Percentiles rank a stretch among this genome's conserved stretches.
Evolutionary conservation across 371 early-diverging fungal genomes (phyloP).

Genomic region (Lichtheimia ornata): DNA sequence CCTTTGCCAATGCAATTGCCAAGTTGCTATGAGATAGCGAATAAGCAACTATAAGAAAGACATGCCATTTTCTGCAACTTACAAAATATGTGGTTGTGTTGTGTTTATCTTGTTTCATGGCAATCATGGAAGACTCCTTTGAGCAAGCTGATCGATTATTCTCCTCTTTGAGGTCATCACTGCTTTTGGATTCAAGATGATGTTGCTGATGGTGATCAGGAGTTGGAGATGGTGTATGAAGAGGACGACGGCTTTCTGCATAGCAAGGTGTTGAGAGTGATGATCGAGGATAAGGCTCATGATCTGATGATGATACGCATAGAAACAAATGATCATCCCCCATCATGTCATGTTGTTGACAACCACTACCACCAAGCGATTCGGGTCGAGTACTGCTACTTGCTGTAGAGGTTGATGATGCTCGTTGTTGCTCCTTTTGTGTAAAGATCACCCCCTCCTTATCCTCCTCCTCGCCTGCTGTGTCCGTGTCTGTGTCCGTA

Average conservation of each 20-base stretch:
- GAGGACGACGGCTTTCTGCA: too few relatives aligned
- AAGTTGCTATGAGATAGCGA: slow-evolving; percentile 50
- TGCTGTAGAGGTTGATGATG: not conserved
- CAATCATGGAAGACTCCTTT: slow-evolving; percentile 6
- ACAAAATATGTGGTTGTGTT: slow-evolving; percentile 8
- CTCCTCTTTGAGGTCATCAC: not conserved
- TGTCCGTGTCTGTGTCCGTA: slow-evolving; percentile 1
- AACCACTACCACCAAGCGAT: too few relatives aligned
- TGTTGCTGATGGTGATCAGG: not conserved
- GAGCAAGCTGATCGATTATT: not conserved
- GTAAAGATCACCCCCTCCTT: not conserved
- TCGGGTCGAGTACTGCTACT: too few relatives aligned
- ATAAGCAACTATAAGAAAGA: not conserved
- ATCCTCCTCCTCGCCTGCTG: slow-evolving; percentile 8
- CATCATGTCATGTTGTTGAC: too few relatives aligned
- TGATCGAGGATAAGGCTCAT: too few relatives aligned
- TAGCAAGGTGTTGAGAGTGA: too few relatives aligned
- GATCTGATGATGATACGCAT: too few relatives aligned
- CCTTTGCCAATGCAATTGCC: slow-evolving; percentile 90
- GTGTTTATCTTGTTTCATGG: slow-evolving; percentile 1
- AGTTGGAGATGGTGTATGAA: too few relatives aligned
- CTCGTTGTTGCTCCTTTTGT: not conserved
- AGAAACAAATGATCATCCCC: too few relatives aligned
- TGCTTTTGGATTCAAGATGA: slow-evolving; percentile 1
- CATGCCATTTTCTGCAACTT: not conserved